Conservation (phyloP, 495 filamentous ascomycete species). For the Recurvomyces mirabilis region DNA sequence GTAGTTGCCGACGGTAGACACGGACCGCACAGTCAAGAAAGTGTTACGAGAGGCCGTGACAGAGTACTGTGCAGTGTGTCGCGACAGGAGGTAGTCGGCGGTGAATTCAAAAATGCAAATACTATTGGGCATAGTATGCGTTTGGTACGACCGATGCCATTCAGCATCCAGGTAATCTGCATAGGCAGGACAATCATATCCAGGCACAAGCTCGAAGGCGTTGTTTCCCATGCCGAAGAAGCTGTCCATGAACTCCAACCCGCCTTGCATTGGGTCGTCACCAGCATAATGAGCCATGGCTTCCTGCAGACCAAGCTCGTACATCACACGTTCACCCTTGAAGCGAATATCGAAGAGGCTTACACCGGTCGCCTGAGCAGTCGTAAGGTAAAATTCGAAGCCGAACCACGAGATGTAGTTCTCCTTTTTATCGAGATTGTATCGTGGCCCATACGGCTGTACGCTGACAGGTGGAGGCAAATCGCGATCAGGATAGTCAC, state of each 20-base stretch:
- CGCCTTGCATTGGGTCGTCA: constrained; percentile 35
- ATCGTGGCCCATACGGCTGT: constrained; percentile 33
- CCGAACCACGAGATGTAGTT: constrained; percentile 29
- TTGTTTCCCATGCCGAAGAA: constrained; percentile 38
- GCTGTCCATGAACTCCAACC: constrained; percentile 33
- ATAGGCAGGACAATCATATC: constrained; percentile 43
- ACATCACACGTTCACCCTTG: constrained; percentile 43
- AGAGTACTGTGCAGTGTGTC: constrained; percentile 30
- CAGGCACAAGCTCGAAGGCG: constrained; percentile 37
- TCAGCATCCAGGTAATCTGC: constrained; percentile 37
- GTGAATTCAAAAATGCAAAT: constrained; percentile 43
- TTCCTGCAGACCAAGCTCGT: constrained; percentile 46
- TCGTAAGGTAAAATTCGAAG: constrained; percentile 41
- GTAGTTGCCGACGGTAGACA: constrained; percentile 46
- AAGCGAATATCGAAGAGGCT: constrained; percentile 40
- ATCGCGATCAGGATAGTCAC: constrained; percentile 34
- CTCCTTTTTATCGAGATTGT: constrained; percentile 17
- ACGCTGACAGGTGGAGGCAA: constrained; percentile 31
- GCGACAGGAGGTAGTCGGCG: constrained; percentile 35
- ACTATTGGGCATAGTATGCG: constrained; percentile 33
- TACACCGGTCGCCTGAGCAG: constrained; percentile 36
- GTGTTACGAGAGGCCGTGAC: constrained; percentile 36
- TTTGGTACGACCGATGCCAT: constrained; percentile 32
- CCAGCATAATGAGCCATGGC: constrained; percentile 46
- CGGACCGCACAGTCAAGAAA: constrained; percentile 35